phyloP scores from a whole-genome alignment of 2,329 filamentous ascomycete species.

The Monosporascus sp. region DNA sequence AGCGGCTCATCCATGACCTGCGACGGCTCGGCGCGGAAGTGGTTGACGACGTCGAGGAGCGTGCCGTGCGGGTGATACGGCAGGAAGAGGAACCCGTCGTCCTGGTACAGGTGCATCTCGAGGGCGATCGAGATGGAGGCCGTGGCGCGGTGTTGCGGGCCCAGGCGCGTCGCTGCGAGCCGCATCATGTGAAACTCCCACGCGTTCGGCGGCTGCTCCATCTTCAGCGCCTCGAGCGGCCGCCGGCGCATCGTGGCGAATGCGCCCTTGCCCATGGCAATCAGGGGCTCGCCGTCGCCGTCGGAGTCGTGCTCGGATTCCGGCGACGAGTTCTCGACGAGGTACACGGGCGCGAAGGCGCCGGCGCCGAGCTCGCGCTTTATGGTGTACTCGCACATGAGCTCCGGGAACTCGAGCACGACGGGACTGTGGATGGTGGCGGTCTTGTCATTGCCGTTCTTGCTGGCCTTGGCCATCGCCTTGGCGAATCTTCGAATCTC shows the following conservation, averaged over 20 bases:
- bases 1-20: conserved; percentile 83
- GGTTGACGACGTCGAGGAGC: conserved; percentile 88
- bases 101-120: conserved; percentile 85
- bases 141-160: conserved; percentile 62
- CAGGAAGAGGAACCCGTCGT: conserved; percentile 85
- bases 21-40: conserved; percentile 65
- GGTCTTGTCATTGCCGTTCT: conserved; percentile 55
- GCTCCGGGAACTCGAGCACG: conserved; percentile 61
- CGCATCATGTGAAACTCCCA: conserved; percentile 99
- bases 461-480: conserved; percentile 51
- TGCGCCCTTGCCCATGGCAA: conserved; percentile 56
- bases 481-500: conserved; percentile 84
- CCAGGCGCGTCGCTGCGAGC: conserved; percentile 70
- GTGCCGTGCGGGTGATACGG: conserved; percentile 88
- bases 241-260: conserved; percentile 53
- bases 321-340: conserved; percentile 68
- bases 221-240: conserved; percentile 80
- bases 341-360: conserved; percentile 91
- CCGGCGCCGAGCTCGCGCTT: conserved; percentile 86
- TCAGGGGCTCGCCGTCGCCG: conserved; percentile 31
- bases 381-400: conserved; percentile 65
- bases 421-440: conserved; percentile 55
- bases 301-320: conserved; percentile 39
- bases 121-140: conserved; percentile 78
- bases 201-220: conserved; percentile 79